phyloP scores from a whole-genome alignment of 768 basidiomycete species.

The Pleurotus tuoliensis region DNA sequence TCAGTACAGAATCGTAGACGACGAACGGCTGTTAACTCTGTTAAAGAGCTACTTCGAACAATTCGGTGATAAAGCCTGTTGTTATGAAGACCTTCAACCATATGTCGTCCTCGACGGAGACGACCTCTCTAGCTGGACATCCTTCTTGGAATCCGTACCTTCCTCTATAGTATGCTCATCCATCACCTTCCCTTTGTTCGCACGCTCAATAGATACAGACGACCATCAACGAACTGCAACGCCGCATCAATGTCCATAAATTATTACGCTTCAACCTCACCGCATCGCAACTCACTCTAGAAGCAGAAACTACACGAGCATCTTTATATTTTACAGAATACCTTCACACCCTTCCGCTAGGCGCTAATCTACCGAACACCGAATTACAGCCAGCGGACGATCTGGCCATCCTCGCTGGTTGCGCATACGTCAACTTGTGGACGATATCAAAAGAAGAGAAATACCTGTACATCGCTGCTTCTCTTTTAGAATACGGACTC shows the following conservation, averaged over 20 bases:
- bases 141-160: conserved; percentile 46
- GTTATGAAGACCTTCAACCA: conserved; percentile 79
- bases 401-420: conserved; percentile 70
- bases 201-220: conserved; percentile 29
- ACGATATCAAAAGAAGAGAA: conserved; percentile 46
- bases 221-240: conserved; percentile 51
- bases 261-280: conserved; percentile 60
- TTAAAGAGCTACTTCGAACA: conserved; percentile 66
- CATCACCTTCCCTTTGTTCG: not conserved
- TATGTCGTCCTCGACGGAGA: conserved; percentile 52
- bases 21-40: conserved; percentile 40
- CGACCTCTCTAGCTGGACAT: conserved; percentile 46
- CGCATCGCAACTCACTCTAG: conserved; percentile 45
- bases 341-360: conserved; percentile 62
- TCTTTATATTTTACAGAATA: conserved; percentile 57
- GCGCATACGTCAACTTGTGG: conserved; percentile 65
- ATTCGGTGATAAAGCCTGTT: conserved; percentile 80
- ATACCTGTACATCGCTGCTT: conserved; percentile 60
- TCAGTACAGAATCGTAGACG: conserved; percentile 25
- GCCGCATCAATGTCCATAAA: conserved; percentile 73
- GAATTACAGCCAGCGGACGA: conserved; percentile 91
- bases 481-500: conserved; percentile 69
- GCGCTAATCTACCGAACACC: conserved; percentile 59
- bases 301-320: conserved; percentile 52
- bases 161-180: conserved; percentile 41